Evolutionary conservation across 2,329 filamentous ascomycete genomes (phyloP).

Genomic region (Ilyonectria sp.): DNA sequence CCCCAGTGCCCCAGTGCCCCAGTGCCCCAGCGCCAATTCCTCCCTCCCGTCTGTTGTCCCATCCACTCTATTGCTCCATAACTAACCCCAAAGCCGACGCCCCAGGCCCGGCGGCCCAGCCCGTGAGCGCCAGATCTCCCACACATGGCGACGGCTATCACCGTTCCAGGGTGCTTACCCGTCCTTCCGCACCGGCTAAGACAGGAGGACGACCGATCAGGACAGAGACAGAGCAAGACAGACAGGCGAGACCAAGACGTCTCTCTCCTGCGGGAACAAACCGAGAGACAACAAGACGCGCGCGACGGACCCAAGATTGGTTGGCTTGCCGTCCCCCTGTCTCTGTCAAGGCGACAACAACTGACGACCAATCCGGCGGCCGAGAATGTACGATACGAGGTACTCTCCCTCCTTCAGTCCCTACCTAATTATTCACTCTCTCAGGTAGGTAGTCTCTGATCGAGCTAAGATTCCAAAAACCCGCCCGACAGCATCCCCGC

Average conservation of each 20-base stretch:
- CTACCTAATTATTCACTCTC: not conserved
- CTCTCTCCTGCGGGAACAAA: constrained; percentile 30
- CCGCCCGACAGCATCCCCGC: constrained; percentile 28
- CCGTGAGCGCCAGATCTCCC: constrained; percentile 22
- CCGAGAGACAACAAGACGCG: constrained; percentile 33
- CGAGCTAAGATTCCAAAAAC: constrained; percentile 10
- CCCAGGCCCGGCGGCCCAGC: constrained; percentile 20
- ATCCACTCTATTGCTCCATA: not conserved
- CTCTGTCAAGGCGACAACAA: constrained; percentile 25
- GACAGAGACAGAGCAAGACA: not conserved
- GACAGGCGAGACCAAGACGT: constrained; percentile 3
- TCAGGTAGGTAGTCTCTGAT: not conserved
- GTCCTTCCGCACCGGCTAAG: not conserved
- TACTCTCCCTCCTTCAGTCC: constrained; percentile 5
- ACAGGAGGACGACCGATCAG: not conserved
- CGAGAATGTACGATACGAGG: constrained; percentile 27
- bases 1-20: constrained; percentile 4
- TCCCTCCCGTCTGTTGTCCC: not conserved
- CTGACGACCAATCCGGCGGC: constrained; percentile 32
- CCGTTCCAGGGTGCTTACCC: constrained; percentile 2
- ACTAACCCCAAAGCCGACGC: constrained; percentile 20
- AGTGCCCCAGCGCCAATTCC: constrained; percentile 15
- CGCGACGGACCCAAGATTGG: constrained; percentile 23
- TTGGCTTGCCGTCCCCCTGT: constrained; percentile 27
- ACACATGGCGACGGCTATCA: not conserved